A percentile compares a stretch with the other conserved stretches of the same genome.
phyloP scores from a whole-genome alignment of 768 basidiomycete species.

The Lentinula sp. region DNA sequence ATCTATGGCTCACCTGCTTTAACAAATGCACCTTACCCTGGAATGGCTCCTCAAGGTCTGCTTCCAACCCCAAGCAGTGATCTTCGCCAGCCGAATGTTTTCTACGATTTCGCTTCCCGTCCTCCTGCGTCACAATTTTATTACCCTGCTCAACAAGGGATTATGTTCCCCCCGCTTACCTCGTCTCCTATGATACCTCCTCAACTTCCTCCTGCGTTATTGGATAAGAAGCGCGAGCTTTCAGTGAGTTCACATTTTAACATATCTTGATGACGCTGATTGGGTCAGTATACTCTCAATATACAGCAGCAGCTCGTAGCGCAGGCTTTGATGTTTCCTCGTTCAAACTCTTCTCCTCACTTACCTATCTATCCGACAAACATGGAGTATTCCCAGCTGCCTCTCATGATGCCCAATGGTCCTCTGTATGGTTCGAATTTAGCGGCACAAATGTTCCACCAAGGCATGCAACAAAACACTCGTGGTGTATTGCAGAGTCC shows the following conservation, averaged over 20 bases:
- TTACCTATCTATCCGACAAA: conserved; percentile 35
- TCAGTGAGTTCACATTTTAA: conserved; percentile 35
- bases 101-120: conserved; percentile 53
- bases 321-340: conserved; percentile 35
- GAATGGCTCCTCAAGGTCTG: conserved; percentile 32
- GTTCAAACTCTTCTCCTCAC: conserved; percentile 37
- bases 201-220: conserved; percentile 33
- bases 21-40: conserved; percentile 43
- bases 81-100: conserved; percentile 45
- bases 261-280: conserved; percentile 9
- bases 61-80: conserved; percentile 35
- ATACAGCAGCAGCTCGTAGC: conserved; percentile 41
- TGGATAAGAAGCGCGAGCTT: conserved; percentile 52
- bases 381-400: conserved; percentile 45
- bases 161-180: conserved; percentile 53
- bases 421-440: conserved; percentile 38
- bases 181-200: conserved; percentile 46
- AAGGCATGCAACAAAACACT: conserved; percentile 37
- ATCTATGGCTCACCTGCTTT: conserved; percentile 45
- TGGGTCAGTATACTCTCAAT: conserved; percentile 29
- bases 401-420: conserved; percentile 37
- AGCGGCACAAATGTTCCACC: conserved; percentile 28
- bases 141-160: conserved; percentile 49
- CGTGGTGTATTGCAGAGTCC: conserved; percentile 58
- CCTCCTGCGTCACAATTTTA: conserved; percentile 53